phyloP scores from a whole-genome alignment of 2,329 filamentous ascomycete species.

The Ophiosphaerella herpotricha region DNA sequence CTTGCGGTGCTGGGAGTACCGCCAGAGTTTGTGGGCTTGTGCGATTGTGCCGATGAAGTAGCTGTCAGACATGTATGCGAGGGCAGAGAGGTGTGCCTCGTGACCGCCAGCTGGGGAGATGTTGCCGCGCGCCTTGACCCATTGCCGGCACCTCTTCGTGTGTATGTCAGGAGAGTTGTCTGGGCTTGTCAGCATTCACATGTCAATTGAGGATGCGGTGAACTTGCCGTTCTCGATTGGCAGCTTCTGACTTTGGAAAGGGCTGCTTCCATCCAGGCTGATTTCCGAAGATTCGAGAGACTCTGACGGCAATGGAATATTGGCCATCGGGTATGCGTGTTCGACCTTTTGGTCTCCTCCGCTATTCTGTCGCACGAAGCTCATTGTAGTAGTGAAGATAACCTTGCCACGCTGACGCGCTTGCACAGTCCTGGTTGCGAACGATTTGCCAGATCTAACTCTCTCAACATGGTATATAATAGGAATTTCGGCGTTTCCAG shows the following conservation, averaged over 20 bases:
- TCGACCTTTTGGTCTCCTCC: conserved; percentile 62
- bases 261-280: conserved; percentile 47
- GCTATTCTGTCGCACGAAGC: conserved; percentile 73
- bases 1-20: conserved; percentile 62
- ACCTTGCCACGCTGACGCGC: conserved; percentile 83
- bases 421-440: conserved; percentile 93
- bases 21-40: conserved; percentile 79
- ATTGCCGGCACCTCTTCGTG: conserved; percentile 67
- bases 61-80: conserved; percentile 91
- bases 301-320: conserved; percentile 52
- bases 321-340: conserved; percentile 64
- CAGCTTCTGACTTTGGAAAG: conserved; percentile 63
- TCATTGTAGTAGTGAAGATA: conserved; percentile 95
- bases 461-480: conserved; percentile 95
- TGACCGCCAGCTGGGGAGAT: conserved; percentile 76
- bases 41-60: conserved; percentile 92
- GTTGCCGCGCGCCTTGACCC: conserved; percentile 74
- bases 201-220: neutral
- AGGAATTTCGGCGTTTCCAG: conserved; percentile 81
- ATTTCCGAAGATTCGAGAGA: conserved; percentile 40
- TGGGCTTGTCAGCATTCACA: conserved; percentile 26
- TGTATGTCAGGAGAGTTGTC: conserved; percentile 59
- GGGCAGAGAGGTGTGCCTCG: conserved; percentile 79
- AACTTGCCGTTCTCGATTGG: conserved; percentile 59
- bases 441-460: conserved; percentile 87